Conservation (phyloP, 805 yeast genomes). For the Candida wancherniae region DNA sequence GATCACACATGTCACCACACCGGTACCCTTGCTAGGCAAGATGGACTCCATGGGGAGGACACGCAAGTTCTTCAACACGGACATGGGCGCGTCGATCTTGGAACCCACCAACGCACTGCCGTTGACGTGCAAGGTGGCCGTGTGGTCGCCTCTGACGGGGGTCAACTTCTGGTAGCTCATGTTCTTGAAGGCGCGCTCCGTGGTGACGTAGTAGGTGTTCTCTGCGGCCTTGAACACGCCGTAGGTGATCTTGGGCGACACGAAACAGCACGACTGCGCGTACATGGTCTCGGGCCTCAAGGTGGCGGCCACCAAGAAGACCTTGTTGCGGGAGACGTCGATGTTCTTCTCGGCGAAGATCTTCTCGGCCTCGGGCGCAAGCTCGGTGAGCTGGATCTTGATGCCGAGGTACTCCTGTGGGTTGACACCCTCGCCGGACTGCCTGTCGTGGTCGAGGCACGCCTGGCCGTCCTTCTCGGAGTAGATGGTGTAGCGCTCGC, state of each 20-base stretch:
- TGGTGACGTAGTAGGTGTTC: slow-evolving; percentile 72
- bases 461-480: slow-evolving; percentile 99
- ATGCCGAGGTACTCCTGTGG: slow-evolving; percentile 96
- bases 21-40: slow-evolving; percentile 93
- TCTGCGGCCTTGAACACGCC: slow-evolving; percentile 86
- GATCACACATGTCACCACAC: slow-evolving; percentile 98
- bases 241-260: slow-evolving; percentile 87
- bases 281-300: slow-evolving; percentile 98
- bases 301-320: slow-evolving; percentile 91
- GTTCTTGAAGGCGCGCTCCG: slow-evolving; percentile 94
- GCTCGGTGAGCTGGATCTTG: slow-evolving; percentile 70
- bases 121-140: slow-evolving; percentile 51
- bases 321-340: slow-evolving; percentile 51
- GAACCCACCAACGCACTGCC: slow-evolving; percentile 84
- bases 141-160: slow-evolving; percentile 77
- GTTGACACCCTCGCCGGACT: slow-evolving; percentile 91
- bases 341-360: slow-evolving; percentile 47
- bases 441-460: slow-evolving; percentile 98
- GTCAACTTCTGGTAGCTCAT: slow-evolving; percentile 94
- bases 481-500: slow-evolving; percentile 95
- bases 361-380: slow-evolving; percentile 53
- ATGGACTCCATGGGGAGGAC: slow-evolving; percentile 98
- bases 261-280: slow-evolving; percentile 97
- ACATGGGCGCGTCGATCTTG: slow-evolving; percentile 77
- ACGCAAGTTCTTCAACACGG: slow-evolving; percentile 63